Evolutionary conservation across 768 basidiomycete species (phyloP).

Genomic region (Lyophyllum shimeji): DNA sequence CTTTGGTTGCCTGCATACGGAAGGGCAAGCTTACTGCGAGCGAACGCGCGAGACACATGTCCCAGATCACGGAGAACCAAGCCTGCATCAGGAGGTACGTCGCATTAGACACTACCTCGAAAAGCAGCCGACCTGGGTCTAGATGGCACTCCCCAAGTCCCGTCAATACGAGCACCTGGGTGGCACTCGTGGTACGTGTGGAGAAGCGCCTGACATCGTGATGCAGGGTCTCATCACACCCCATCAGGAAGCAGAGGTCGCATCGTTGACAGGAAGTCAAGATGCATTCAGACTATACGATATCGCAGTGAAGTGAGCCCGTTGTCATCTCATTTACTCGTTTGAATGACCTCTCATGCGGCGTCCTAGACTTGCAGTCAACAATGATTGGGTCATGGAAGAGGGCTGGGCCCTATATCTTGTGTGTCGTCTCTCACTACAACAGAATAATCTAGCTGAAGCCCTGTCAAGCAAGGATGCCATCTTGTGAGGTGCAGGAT

Average conservation of each 20-base stretch:
- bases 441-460: slow-evolving; percentile 3
- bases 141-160: slow-evolving; percentile 74
- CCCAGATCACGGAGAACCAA: slow-evolving; percentile 63
- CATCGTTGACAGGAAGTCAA: slow-evolving; percentile 52
- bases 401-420: slow-evolving; percentile 70
- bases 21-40: slow-evolving; percentile 37
- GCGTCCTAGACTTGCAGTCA: slow-evolving; percentile 50
- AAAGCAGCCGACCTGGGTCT: slow-evolving; percentile 4
- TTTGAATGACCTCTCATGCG: not conserved
- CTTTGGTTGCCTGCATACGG: slow-evolving; percentile 61
- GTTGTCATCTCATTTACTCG: not conserved
- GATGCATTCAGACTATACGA: slow-evolving; percentile 70
- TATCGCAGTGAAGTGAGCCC: slow-evolving; percentile 57
- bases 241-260: slow-evolving; percentile 70
- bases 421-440: slow-evolving; percentile 29
- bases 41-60: slow-evolving; percentile 40
- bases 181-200: slow-evolving; percentile 58
- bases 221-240: not conserved
- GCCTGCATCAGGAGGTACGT: slow-evolving; percentile 56
- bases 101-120: not conserved
- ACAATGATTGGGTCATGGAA: slow-evolving; percentile 70
- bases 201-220: not conserved
- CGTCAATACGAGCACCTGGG: slow-evolving; percentile 68
- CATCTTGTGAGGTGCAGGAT: slow-evolving; percentile 68
- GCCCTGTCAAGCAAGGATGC: slow-evolving; percentile 55